Conservation (phyloP, 2,329 filamentous ascomycete species). For the Colletotrichum scovillei region DNA sequence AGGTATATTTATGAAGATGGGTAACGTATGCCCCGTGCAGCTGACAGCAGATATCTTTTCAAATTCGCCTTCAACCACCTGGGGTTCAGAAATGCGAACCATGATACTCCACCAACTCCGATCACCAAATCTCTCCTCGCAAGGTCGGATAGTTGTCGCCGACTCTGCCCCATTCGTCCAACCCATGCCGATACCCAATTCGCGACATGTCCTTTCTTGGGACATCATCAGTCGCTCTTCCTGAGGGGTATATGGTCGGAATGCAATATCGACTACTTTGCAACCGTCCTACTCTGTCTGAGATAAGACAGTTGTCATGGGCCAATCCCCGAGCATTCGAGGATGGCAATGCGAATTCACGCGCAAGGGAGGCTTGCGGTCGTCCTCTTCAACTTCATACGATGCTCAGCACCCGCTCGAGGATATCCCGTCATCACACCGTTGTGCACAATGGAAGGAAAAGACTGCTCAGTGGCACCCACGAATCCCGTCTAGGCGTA, state of each 20-base stretch:
- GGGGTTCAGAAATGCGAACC: slow-evolving; percentile 12
- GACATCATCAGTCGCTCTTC: slow-evolving; percentile 30
- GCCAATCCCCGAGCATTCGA: not conserved
- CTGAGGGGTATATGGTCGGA: not conserved
- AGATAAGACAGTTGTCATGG: not conserved
- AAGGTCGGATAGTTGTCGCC: not conserved
- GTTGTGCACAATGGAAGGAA: not conserved
- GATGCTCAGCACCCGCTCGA: not conserved
- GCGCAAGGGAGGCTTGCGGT: not conserved
- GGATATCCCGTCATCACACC: not conserved
- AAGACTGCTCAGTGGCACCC: not conserved
- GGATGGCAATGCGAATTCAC: not conserved
- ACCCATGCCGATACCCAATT: not conserved
- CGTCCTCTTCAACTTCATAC: not conserved
- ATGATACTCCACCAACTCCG: slow-evolving; percentile 21
- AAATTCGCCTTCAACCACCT: slow-evolving; percentile 18
- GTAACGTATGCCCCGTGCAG: slow-evolving; percentile 5
- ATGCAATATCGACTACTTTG: not conserved
- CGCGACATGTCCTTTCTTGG: slow-evolving; percentile 27
- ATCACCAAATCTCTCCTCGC: slow-evolving; percentile 3
- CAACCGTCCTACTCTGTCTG: not conserved
- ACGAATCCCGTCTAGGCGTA: slow-evolving; percentile 47
- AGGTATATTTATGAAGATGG: slow-evolving; percentile 23
- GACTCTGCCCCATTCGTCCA: slow-evolving; percentile 3
- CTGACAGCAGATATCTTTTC: slow-evolving; percentile 19